phyloP scores from a whole-genome alignment of 2,329 filamentous ascomycete genomes.

The Epichloe bromicola region DNA sequence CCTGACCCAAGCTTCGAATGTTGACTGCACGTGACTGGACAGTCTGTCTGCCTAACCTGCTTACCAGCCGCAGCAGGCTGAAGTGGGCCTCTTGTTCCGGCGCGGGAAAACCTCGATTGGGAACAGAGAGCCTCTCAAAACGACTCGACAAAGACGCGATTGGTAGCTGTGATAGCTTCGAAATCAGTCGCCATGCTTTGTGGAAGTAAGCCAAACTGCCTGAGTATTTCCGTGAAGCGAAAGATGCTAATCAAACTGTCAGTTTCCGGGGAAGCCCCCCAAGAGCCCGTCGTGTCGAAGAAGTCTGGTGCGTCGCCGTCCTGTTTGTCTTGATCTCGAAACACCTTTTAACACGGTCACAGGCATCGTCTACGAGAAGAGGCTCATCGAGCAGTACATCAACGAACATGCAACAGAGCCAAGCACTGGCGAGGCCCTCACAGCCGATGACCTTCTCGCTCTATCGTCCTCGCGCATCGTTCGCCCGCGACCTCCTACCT shows the following conservation, averaged over 20 bases:
- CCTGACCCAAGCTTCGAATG: neutral
- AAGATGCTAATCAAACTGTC: neutral
- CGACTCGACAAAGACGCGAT: conserved; percentile 9
- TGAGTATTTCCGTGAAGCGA: too few species aligned
- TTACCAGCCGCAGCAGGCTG: neutral
- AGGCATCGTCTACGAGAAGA: conserved; percentile 90
- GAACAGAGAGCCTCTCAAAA: conserved; percentile 1
- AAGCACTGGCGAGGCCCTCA: conserved; percentile 73
- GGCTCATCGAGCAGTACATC: conserved; percentile 89
- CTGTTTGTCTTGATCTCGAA: neutral
- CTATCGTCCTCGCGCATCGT: conserved; percentile 75
- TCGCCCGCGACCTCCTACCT: conserved; percentile 76
- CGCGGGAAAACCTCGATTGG: conserved; percentile 13
- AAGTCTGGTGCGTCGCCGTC: conserved; percentile 60
- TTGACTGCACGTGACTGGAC: conserved; percentile 1
- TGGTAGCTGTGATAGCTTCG: conserved; percentile 11
- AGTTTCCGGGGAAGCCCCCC: conserved; percentile 95
- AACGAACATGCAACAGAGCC: conserved; percentile 88
- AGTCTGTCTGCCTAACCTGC: neutral
- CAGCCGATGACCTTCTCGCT: conserved; percentile 73
- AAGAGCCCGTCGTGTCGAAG: conserved; percentile 86
- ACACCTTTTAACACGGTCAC: conserved; percentile 3
- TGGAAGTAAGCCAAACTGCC: conserved; percentile 25
- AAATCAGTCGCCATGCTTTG: conserved; percentile 31
- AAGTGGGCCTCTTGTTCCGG: neutral